These are phyloP conservation scores for Naganishia liquefaciens DNA, from an alignment of 1,284 basidiomycete species.

Conservation along the genomic window DNA sequence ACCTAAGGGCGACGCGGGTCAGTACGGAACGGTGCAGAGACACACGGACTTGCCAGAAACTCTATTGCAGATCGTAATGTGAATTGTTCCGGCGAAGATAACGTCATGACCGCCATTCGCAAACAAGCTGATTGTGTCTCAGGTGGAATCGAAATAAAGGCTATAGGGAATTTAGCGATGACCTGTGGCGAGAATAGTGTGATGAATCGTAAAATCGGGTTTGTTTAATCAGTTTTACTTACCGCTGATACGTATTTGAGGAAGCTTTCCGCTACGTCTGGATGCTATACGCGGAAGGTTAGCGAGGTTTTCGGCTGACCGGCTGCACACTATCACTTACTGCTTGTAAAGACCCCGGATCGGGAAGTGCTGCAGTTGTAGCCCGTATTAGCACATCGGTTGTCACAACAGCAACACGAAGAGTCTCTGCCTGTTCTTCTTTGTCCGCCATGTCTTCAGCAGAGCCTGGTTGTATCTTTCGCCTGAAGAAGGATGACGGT, in stretches of 20 bases:
- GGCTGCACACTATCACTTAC: neutral
- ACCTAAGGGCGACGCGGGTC: conserved; percentile 38
- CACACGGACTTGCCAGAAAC: conserved; percentile 66
- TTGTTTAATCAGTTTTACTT: neutral
- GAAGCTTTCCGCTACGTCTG: conserved; percentile 83
- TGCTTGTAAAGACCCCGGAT: conserved; percentile 18
- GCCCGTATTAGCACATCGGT: conserved; percentile 23
- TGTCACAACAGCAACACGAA: neutral
- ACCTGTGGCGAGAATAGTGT: conserved; percentile 14
- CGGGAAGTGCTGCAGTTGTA: conserved; percentile 10
- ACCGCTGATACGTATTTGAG: conserved; percentile 69
- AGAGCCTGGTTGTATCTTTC: conserved; percentile 49
- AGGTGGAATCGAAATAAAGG: conserved; percentile 68
- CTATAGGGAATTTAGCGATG: conserved; percentile 60
- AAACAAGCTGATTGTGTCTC: conserved; percentile 70
- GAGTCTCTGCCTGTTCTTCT: conserved; percentile 9
- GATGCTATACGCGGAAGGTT: conserved; percentile 54
- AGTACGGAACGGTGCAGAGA: neutral
- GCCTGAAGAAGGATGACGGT: conserved; percentile 50
- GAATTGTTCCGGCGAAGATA: conserved; percentile 80
- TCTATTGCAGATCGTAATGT: conserved; percentile 77
- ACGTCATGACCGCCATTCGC: conserved; percentile 67
- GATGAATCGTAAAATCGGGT: neutral
- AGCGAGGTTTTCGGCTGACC: neutral
- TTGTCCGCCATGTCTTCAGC: conserved; percentile 1